Base-by-base conservation (phyloP, 2,329 filamentous ascomycete species). In the Fusarium zealandicum region DNA sequence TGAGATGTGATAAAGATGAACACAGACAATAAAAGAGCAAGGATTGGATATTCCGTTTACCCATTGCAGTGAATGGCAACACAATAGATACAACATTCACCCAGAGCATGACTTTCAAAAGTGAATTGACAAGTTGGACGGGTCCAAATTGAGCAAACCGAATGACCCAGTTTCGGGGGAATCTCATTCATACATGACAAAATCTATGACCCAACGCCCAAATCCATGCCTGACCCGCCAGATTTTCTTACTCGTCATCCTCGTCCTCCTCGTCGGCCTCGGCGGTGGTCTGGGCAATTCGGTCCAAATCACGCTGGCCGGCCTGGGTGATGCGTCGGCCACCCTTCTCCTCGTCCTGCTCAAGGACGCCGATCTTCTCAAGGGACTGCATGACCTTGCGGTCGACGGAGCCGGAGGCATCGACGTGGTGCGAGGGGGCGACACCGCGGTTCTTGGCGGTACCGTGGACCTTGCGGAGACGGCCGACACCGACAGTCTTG, bases 261-360 rank as follows among this genome's bases (percentile, higher is more conserved):
- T 84, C 82, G 49, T 81, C 80, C 70, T 87, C 86, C 75, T 89
- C 86, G 59, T 89, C 87, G 60, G 84, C 86, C 82, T 90, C 87
- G 70, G 86, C 83, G 53, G 86, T 90, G 74, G 89, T 92, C 83
- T 90, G 88, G 75, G 90, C 90, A 72, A 93, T 93, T 82, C 86
- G 93, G 85, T 98, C 95, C 86, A 99, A 86, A 90, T 99, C 95
- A 85, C 95, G 91, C 88, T 97, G 93, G 76, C 95, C 95, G 75
- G 88, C 87, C 86, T 98, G 92, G 73, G 95, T 98, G 82, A 99
- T 98, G 79, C 95, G 89, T 76, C 95, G 91, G 75, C 95, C 95
- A 80, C 95, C 95, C 87, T 96, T 96, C 70, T 98, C 93, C 86
- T 97, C 93, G 73, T 97, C 93, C 75, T 90, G 84, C 89, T 99